A percentile compares a stretch with the other conserved stretches of the same genome.
Conservation (phyloP, 2,329 filamentous ascomycete species). For the Chrysoporthe cubensis region DNA sequence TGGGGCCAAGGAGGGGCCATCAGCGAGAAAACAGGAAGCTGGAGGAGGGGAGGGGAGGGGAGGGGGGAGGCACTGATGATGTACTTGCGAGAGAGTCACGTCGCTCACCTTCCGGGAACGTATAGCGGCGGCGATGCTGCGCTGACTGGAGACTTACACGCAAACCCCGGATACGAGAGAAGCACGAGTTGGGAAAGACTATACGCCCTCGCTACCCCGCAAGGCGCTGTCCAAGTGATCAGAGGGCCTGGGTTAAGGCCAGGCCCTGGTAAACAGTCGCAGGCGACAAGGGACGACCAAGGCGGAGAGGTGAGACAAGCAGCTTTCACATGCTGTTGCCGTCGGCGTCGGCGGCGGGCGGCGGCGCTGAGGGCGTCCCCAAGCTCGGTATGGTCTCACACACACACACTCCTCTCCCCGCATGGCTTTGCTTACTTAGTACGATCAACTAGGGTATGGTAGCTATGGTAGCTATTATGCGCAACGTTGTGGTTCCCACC, state of each 20-base stretch:
- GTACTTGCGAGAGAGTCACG: background rate
- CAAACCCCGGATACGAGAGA: background rate
- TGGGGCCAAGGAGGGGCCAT: background rate
- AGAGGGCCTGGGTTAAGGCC: background rate
- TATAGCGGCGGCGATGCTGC: background rate
- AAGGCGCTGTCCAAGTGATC: slow-evolving; percentile 1
- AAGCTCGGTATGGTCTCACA: slow-evolving; percentile 14
- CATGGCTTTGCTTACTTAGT: background rate
- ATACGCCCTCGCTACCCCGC: background rate
- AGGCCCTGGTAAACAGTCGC: background rate
- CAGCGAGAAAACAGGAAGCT: background rate
- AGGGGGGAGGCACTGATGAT: too few relatives aligned
- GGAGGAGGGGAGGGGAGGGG: background rate
- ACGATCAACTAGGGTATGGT: too few relatives aligned
- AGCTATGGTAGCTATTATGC: too few relatives aligned
- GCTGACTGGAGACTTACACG: background rate
- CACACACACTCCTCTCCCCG: too few relatives aligned
- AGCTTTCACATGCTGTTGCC: slow-evolving; percentile 8
- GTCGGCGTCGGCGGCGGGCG: too few relatives aligned
- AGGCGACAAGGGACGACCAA: too few relatives aligned
- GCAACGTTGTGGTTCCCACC: too few relatives aligned
- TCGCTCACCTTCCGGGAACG: slow-evolving; percentile 6
- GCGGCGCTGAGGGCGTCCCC: too few relatives aligned
- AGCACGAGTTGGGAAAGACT: background rate
- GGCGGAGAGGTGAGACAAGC: too few relatives aligned